Evolutionary conservation across 768 basidiomycete species (phyloP), one percentile per base, ranked within the genome.

Genomic region (Trametes sanguinea): DNA sequence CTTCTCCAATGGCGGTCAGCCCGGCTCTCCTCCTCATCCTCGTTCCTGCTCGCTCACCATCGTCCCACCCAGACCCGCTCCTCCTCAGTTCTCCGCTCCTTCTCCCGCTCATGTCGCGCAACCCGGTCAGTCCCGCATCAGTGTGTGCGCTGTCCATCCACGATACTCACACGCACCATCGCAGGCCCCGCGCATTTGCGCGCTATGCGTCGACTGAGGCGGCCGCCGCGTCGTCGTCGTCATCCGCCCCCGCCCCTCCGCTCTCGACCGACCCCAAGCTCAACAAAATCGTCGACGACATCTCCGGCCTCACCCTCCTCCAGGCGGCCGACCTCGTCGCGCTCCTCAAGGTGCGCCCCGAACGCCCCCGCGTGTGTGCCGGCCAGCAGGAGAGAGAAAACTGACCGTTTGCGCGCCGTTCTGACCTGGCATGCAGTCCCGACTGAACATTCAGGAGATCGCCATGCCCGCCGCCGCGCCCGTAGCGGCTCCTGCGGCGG

Each of bases 401-500:
- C 44, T 51, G 27, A 35, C 22, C 32, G 47, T 37, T 7, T 32
- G 17, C 17, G 14, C 42, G 42, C n/a, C 14, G 8, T 16, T 6
- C 42, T 33, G 37, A 13, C 17, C 17, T 27, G 13, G 10, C 33
- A 2, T 42, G 33, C 42, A 98, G 96, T 81, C 92, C 52, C 88
- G 91, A 62, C 75, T 99, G 62, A 98, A 98, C 74, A 99, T 99
- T 65, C 92, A 95, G 77, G 96, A 98, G 80, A 92, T 98, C 71
- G 94, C 94, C 16, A 85, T 97, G 83, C 94, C 95, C 48, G 80
- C 90, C 37, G 86, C 92, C 11, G 77, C 90, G 30, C 80, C 87
- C 16, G 78, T 85, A 8, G 78, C 85, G 2, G 77, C 85, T 0
- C 78, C 83, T 7, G 78, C 83, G 2, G 81, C 86, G 8, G 80